Evolutionary conservation across 108 stramenopile species (phyloP), one percentile per base, ranked within the genome.

Genomic region (Nitzschia putrida): DNA sequence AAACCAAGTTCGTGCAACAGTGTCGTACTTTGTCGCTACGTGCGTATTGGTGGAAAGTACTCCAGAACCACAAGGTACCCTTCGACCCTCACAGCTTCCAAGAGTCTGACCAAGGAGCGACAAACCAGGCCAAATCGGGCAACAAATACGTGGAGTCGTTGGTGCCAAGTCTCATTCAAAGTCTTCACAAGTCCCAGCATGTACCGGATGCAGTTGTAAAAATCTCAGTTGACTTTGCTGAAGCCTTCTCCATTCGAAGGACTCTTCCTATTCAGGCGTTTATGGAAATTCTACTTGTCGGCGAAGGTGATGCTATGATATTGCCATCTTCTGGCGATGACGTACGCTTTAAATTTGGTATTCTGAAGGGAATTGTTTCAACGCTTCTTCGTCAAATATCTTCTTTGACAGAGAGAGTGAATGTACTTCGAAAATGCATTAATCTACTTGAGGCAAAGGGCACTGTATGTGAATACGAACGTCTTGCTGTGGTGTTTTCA

Each of bases 11-110:
- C 68, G 73, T 87, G 8, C 66, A 68, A n/a, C 93, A 91, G 66
- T 94, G 93, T 57, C 51, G 80, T 38, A 66, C 61, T 4, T 71
- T 91, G 25, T 69, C 80, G 13, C 53, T n/a, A 24, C 83, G 83
- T 64, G 84, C 93, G 11, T 51, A 41, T 24, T 90, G 90, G 90
- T 94, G 90, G 89, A 70, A 57, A 7, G 53, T 85, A 38, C 58
- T 94, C 34, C 79, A 88, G 41, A n/a, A 45, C 23, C 56, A 69
- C 49, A 52, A 54, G 8, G 80, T 91, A 5, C 64, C 80, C 22
- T 94, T 94, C 53, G 89, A 91, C 53, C 85, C 87, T 38, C 43
- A 71, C 44, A n/a, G 81, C 57, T 78, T 77, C 78, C 29, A 78
- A 50, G 54, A 66, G 10, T 4, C 20, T 26, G 16, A 16, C 41